Evolutionary conservation across 257 asterid genomes (phyloP).

Genomic region (Salvia hispanica): DNA sequence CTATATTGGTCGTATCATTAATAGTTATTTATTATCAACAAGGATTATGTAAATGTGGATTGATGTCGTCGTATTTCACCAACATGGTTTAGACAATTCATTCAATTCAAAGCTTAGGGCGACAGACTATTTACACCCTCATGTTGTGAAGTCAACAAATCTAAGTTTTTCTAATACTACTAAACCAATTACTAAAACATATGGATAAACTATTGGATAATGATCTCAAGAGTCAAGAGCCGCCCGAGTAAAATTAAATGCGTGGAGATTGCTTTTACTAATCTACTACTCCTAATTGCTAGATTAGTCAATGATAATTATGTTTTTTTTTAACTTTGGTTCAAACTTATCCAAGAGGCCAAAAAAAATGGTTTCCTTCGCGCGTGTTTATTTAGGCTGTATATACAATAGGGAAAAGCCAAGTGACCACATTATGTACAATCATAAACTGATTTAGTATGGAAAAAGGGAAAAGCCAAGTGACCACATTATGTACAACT

Average conservation of each 20-base stretch:
- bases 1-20: neutral
- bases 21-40: neutral
- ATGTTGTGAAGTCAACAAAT: neutral
- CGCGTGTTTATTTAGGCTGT: too few species aligned
- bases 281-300: neutral
- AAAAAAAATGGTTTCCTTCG: too few species aligned
- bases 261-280: neutral
- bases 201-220: neutral
- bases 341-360: neutral
- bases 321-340: neutral
- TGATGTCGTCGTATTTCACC: too few species aligned
- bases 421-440: too few species aligned
- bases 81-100: neutral
- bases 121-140: neutral
- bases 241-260: neutral
- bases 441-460: too few species aligned
- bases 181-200: neutral
- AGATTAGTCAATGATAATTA: conserved; percentile 5
- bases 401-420: too few species aligned
- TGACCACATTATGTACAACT: too few species aligned
- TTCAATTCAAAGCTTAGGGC: neutral
- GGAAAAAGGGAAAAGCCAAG: too few species aligned
- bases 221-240: neutral
- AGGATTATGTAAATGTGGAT: neutral
- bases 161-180: neutral